Evolutionary conservation across 257 asterid species (phyloP).

Genomic region (Nicotiana obtusifolia): DNA sequence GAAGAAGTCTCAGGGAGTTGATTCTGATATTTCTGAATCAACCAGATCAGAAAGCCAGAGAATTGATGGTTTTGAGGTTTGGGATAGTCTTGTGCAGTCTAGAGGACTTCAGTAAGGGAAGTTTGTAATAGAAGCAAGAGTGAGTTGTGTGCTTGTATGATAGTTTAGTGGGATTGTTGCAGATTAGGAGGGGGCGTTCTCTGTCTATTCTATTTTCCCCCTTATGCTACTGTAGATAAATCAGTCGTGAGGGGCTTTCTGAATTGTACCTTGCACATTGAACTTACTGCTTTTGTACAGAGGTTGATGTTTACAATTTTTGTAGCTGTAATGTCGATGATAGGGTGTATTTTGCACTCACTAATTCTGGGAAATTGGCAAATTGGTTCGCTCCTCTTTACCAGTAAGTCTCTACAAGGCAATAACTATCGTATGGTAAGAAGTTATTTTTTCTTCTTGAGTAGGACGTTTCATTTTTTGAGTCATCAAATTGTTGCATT

Average conservation of each 20-base stretch:
- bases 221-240: conserved; percentile 1
- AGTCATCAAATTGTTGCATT: neutral
- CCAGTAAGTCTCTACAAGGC: neutral
- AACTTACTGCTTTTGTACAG: conserved; percentile 5
- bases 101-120: neutral
- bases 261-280: neutral
- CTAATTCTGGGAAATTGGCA: neutral
- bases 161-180: conserved; percentile 5
- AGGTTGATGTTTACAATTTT: conserved; percentile 3
- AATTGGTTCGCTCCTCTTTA: neutral
- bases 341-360: neutral
- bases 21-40: conserved; percentile 38
- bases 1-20: conserved; percentile 59
- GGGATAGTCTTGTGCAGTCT: conserved; percentile 4
- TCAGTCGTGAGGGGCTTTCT: neutral
- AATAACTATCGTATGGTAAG: neutral
- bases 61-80: conserved; percentile 33
- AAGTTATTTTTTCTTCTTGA: neutral
- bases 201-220: neutral
- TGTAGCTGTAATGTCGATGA: neutral
- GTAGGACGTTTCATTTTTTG: neutral
- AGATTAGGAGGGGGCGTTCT: neutral
- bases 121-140: neutral
- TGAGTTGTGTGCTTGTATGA: neutral
- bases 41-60: conserved; percentile 22